These are phyloP conservation scores for Centrapalus pauciflorus DNA, from an alignment of 129 eudicot genomes.

Conservation along the genomic window DNA sequence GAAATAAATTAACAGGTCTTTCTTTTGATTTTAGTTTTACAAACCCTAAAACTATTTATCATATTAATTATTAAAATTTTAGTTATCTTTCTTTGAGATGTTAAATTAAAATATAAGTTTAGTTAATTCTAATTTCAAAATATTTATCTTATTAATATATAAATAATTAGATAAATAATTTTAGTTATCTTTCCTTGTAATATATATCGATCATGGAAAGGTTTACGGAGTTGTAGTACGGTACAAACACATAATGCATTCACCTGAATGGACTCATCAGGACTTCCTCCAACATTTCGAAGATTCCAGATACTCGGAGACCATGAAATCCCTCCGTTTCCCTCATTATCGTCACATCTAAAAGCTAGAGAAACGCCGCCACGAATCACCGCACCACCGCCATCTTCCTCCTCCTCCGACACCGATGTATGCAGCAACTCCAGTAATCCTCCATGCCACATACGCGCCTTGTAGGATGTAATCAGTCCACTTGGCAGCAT, in stretches of 20 bases:
- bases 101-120: neutral
- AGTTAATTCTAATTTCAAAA: too few species aligned
- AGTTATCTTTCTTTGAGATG: too few species aligned
- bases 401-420: conserved; percentile 39
- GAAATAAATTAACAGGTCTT: too few species aligned
- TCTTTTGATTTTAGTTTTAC: too few species aligned
- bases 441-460: conserved; percentile 84
- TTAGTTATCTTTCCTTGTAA: too few species aligned
- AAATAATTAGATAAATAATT: too few species aligned
- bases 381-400: conserved; percentile 48
- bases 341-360: conserved; percentile 16
- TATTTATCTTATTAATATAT: too few species aligned
- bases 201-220: neutral
- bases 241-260: neutral
- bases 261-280: conserved; percentile 71
- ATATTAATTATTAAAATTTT: too few species aligned
- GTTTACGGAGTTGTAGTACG: neutral
- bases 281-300: conserved; percentile 45
- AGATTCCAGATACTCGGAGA: conserved; percentile 63
- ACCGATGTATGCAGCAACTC: conserved; percentile 78
- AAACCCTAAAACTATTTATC: too few species aligned
- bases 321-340: conserved; percentile 45
- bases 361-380: conserved; percentile 76
- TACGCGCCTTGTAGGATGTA: conserved; percentile 73
- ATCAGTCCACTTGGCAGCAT: conserved; percentile 87